Evolutionary conservation across 345 rosid genomes (phyloP).

Genomic region (Eucalyptus albens): DNA sequence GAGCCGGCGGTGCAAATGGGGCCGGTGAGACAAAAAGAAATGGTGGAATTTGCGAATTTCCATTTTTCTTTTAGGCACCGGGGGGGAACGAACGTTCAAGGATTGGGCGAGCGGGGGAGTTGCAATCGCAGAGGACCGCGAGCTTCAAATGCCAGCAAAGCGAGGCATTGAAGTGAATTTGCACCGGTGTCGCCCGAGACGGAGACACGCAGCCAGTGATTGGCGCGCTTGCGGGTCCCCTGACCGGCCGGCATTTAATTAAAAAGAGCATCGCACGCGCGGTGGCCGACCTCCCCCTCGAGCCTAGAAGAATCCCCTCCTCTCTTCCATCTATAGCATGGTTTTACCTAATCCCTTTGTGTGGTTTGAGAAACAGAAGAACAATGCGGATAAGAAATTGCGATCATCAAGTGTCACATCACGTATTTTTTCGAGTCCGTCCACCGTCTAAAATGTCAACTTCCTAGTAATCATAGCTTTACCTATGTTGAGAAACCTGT

Average conservation of each 20-base stretch:
- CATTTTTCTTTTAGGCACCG: neutral
- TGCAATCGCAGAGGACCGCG: neutral
- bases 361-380: neutral
- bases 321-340: neutral
- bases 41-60: neutral
- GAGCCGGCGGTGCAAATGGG: neutral
- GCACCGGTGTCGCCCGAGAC: neutral
- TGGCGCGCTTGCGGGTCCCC: neutral
- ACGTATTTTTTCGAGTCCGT: neutral
- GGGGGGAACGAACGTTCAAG: neutral
- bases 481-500: neutral
- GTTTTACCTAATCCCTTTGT: neutral
- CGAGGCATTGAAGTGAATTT: neutral
- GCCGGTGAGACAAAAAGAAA: rapidly evolving
- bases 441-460: neutral
- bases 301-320: neutral
- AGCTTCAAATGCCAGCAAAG: neutral
- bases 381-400: neutral
- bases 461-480: neutral
- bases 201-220: neutral
- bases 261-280: neutral
- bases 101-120: neutral
- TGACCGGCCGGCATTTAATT: neutral
- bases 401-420: neutral
- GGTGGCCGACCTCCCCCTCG: neutral